phyloP scores from a whole-genome alignment of 2,329 filamentous ascomycete species.

The Ascochyta viciae-villosae region DNA sequence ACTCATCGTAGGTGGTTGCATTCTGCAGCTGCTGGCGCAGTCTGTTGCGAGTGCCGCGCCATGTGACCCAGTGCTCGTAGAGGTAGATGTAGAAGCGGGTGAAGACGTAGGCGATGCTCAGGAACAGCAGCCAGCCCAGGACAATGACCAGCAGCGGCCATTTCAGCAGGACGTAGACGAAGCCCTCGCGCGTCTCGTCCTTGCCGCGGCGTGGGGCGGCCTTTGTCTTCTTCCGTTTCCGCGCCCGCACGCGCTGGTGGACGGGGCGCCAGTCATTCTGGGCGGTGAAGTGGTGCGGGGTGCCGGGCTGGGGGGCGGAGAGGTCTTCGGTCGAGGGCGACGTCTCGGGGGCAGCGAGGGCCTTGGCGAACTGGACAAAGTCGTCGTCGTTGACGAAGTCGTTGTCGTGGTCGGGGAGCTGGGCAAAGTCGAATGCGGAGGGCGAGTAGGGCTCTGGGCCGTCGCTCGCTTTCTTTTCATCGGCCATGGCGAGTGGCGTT shows the following conservation, averaged over 20 bases:
- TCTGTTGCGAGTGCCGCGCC: constrained; percentile 78
- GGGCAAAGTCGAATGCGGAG: constrained; percentile 71
- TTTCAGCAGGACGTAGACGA: constrained; percentile 86
- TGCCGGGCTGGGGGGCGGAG: constrained; percentile 52
- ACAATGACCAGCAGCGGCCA: constrained; percentile 88
- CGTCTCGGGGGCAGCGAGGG: constrained; percentile 81
- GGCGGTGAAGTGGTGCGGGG: constrained; percentile 75
- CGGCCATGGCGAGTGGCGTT: constrained; percentile 47
- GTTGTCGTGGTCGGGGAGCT: constrained; percentile 78
- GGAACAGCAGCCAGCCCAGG: constrained; percentile 77
- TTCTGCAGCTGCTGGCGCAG: constrained; percentile 74
- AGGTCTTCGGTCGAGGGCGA: constrained; percentile 68
- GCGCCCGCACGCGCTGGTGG: constrained; percentile 72
- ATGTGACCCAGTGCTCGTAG: constrained; percentile 91
- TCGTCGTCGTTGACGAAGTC: constrained; percentile 79
- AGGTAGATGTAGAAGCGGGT: constrained; percentile 89
- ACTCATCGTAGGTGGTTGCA: constrained; percentile 79
- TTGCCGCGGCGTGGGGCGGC: constrained; percentile 59
- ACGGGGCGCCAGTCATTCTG: constrained; percentile 96
- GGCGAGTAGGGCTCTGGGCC: constrained; percentile 66
- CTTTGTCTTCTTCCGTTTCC: constrained; percentile 49
- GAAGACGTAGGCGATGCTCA: constrained; percentile 76
- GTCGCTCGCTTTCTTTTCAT: constrained; percentile 55
- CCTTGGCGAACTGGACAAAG: constrained; percentile 78
- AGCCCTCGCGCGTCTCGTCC: constrained; percentile 94